These are phyloP conservation scores for Ananas comosus DNA, from an alignment of 176 grass and related monocot genomes.

Conservation along the genomic window DNA sequence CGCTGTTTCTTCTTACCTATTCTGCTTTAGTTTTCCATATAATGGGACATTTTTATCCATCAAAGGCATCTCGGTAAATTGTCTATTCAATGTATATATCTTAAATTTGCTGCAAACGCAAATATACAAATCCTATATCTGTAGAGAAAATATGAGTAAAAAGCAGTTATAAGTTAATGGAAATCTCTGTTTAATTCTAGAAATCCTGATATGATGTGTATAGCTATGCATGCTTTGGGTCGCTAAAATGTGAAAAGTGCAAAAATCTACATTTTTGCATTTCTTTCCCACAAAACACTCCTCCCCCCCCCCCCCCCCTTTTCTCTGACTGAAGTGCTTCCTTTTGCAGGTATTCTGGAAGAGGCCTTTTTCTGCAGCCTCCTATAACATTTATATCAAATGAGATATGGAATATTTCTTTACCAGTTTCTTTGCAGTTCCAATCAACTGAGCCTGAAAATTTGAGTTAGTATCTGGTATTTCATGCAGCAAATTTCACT, in stretches of 20 bases:
- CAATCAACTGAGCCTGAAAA: constrained; percentile 29
- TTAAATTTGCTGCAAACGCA: background rate
- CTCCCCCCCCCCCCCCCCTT: too few relatives aligned
- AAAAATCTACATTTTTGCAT: background rate
- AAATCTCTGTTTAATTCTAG: too few relatives aligned
- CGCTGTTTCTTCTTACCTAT: background rate
- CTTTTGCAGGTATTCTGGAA: constrained; percentile 68
- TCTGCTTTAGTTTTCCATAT: background rate
- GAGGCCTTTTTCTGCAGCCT: constrained; percentile 80
- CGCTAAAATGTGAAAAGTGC: background rate
- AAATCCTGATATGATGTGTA: background rate
- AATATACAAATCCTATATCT: background rate
- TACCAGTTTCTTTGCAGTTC: constrained; percentile 41
- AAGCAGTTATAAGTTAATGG: too few relatives aligned
- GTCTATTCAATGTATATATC: background rate
- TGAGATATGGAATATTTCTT: constrained; percentile 47
- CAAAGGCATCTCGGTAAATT: background rate
- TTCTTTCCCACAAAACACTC: too few relatives aligned
- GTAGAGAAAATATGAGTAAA: too few relatives aligned
- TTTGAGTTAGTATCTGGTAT: constrained; percentile 43
- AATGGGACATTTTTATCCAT: background rate
- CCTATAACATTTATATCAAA: constrained; percentile 58
- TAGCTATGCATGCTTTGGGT: too few relatives aligned
- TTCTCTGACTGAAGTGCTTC: background rate
- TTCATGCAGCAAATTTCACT: constrained; percentile 23